These are phyloP conservation scores for Penicillium mononematosum DNA, from an alignment of 495 filamentous ascomycete genomes.

Conservation along the genomic window DNA sequence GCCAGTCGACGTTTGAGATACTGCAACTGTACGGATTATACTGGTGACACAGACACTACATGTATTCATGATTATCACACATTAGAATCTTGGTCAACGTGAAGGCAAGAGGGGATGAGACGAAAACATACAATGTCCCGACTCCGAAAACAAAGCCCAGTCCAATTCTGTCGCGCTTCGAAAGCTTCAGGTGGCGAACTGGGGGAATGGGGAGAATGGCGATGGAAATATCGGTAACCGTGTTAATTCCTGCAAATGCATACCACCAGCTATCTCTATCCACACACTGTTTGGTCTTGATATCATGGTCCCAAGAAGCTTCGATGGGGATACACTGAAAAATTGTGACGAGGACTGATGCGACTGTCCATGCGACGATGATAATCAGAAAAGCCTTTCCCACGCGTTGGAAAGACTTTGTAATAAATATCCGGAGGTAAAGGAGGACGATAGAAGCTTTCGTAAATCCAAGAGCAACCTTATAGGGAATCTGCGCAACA, in stretches of 20 bases:
- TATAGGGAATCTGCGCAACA: conserved; percentile 19
- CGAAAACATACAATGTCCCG: conserved; percentile 35
- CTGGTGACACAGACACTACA: conserved; percentile 15
- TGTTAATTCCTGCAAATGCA: conserved; percentile 23
- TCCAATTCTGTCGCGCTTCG: conserved; percentile 14
- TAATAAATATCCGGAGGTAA: conserved; percentile 26
- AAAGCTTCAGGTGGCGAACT: too few species aligned
- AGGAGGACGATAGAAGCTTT: conserved; percentile 23
- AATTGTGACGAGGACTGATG: conserved; percentile 22
- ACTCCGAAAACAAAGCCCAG: conserved; percentile 37
- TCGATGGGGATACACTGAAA: conserved; percentile 32
- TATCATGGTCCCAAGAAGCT: conserved; percentile 26
- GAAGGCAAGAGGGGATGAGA: neutral
- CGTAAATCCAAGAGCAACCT: conserved; percentile 18
- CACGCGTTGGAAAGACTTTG: conserved; percentile 19
- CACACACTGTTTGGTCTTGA: conserved; percentile 18
- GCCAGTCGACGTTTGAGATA: conserved; percentile 9
- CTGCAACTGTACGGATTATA: conserved; percentile 14
- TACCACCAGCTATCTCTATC: conserved; percentile 18
- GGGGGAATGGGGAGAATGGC: too few species aligned
- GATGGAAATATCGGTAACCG: conserved; percentile 41
- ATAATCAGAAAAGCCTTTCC: conserved; percentile 20
- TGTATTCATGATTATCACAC: neutral
- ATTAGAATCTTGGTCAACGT: neutral
- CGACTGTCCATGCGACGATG: conserved; percentile 20